Conservation (phyloP, 1,139 yeast genomes). For the Kurtzmaniella quercitrusa region DNA sequence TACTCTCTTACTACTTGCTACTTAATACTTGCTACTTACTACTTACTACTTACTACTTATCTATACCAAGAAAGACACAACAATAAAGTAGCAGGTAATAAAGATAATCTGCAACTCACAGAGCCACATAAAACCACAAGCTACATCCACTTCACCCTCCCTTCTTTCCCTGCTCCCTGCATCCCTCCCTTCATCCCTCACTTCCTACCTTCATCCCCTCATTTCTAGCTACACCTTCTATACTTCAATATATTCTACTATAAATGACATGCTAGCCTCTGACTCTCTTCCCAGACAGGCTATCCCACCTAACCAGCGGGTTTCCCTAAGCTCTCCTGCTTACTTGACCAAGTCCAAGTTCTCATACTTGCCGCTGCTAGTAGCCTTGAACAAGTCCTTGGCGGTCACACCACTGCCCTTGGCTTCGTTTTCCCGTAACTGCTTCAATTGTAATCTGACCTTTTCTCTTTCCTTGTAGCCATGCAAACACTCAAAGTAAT, state of each 20-base stretch:
- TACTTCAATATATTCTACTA: neutral
- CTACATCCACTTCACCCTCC: too few relatives aligned
- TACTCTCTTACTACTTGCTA: too few relatives aligned
- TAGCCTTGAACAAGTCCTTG: constrained; percentile 39
- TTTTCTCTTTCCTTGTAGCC: constrained; percentile 47
- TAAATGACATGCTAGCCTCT: neutral
- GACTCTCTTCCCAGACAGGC: neutral
- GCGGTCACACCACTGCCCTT: constrained; percentile 41
- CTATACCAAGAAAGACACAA: too few relatives aligned
- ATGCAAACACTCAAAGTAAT: constrained; percentile 47
- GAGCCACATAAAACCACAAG: too few relatives aligned
- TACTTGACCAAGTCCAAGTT: constrained; percentile 40
- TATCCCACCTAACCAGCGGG: neutral
- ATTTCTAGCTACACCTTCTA: neutral
- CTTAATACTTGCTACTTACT: too few relatives aligned
- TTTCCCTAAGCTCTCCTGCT: neutral
- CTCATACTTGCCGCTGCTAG: constrained; percentile 39
- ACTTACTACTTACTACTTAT: too few relatives aligned
- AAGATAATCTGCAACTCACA: too few relatives aligned
- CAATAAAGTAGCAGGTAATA: too few relatives aligned
- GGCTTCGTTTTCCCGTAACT: constrained; percentile 42
- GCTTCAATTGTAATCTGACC: constrained; percentile 43
- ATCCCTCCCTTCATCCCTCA: constrained; percentile 4
- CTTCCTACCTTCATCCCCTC: constrained; percentile 2
- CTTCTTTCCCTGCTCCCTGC: too few relatives aligned